phyloP scores from a whole-genome alignment of 2,329 filamentous ascomycete species.

The Claviceps africana region DNA sequence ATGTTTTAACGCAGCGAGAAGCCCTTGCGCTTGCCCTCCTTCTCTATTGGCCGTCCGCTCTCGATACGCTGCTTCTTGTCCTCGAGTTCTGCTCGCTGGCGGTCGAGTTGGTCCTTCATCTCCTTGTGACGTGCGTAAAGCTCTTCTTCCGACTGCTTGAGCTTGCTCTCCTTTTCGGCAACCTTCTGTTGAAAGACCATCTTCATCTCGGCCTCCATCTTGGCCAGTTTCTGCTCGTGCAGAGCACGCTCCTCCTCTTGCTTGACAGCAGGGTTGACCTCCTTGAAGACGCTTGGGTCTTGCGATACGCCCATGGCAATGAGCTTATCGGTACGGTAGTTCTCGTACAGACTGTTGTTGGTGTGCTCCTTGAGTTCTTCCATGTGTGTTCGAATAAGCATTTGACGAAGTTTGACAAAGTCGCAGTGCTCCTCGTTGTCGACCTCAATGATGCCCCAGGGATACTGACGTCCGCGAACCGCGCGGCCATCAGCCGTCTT shows the following conservation, averaged over 20 bases:
- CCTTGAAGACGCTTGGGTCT: slow-evolving; percentile 98
- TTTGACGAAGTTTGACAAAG: slow-evolving; percentile 98
- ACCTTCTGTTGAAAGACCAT: slow-evolving; percentile 99
- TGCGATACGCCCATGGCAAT: slow-evolving; percentile 96
- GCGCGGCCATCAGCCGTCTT: slow-evolving; percentile 83
- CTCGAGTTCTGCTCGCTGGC: slow-evolving; percentile 86
- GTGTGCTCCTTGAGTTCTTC: slow-evolving; percentile 99
- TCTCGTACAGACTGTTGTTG: slow-evolving; percentile 97
- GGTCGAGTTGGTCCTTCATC: slow-evolving; percentile 99
- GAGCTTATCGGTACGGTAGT: slow-evolving; percentile 99
- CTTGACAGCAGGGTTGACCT: slow-evolving; percentile 99
- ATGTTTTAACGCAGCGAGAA: slow-evolving; percentile 86
- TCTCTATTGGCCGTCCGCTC: slow-evolving; percentile 87
- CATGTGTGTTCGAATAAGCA: slow-evolving; percentile 99
- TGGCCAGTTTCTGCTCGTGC: slow-evolving; percentile 98
- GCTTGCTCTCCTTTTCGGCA: slow-evolving; percentile 96
- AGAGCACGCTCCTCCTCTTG: slow-evolving; percentile 96
- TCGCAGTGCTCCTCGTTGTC: slow-evolving; percentile 99
- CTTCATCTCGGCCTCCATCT: slow-evolving; percentile 99
- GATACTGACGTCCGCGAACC: slow-evolving; percentile 89
- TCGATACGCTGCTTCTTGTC: slow-evolving; percentile 97
- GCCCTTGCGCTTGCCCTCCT: slow-evolving; percentile 97
- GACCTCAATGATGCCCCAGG: slow-evolving; percentile 97
- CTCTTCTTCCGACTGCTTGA: slow-evolving; percentile 99
- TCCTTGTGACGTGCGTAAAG: slow-evolving; percentile 94